phyloP scores from a whole-genome alignment of 306 rosid genomes.

The Prunus salicina region DNA sequence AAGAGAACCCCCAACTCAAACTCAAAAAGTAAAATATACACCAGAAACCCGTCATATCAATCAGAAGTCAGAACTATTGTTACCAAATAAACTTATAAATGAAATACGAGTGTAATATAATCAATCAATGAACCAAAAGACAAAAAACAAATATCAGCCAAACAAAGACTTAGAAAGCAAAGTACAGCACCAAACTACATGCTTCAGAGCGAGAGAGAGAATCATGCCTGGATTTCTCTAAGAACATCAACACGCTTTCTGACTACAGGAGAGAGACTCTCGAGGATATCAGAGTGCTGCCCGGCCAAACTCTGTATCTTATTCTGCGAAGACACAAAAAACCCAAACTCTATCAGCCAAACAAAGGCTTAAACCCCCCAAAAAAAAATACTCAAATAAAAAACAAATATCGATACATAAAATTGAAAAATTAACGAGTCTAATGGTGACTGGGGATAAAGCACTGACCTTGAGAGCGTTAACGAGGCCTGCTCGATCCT shows the following conservation, averaged over 20 bases:
- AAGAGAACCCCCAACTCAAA: not conserved
- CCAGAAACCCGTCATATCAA: not conserved
- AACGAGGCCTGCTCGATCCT: conserved; percentile 70
- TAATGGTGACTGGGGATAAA: not conserved
- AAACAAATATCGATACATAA: not conserved
- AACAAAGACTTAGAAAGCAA: not conserved
- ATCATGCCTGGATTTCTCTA: conserved; percentile 74
- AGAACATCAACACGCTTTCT: conserved; percentile 87
- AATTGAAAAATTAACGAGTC: not conserved
- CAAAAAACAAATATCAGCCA: no score
- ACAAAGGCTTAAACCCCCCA: not conserved
- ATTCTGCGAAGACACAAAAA: conserved; percentile 39
- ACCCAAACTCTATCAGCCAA: not conserved
- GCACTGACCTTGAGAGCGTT: conserved; percentile 76
- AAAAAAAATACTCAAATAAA: not conserved
- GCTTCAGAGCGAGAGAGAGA: not conserved
- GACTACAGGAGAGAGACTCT: conserved; percentile 54
- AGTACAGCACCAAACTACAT: not conserved
- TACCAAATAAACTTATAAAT: not conserved
- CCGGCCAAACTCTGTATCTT: conserved; percentile 86
- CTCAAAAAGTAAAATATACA: not conserved
- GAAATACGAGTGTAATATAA: not conserved
- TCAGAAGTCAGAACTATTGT: not conserved
- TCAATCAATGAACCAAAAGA: not conserved
- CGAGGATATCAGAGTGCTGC: conserved; percentile 70